Evolutionary conservation across 2,329 filamentous ascomycete species (phyloP), one percentile per base, ranked within the genome.

Genomic region (Malbranchea zuffiana): DNA sequence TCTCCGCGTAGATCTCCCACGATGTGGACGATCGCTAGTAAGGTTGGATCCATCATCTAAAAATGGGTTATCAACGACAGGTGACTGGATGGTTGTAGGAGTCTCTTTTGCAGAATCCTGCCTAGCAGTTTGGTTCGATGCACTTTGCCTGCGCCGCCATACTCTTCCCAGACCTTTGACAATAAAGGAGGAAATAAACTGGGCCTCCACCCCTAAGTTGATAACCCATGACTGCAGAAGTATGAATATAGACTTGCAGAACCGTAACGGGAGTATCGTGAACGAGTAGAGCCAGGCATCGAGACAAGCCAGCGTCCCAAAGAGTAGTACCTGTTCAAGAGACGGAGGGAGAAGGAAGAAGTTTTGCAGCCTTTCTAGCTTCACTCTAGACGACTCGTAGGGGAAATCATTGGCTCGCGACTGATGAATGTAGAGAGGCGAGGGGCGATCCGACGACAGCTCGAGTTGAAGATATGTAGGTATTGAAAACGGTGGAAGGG

Each of bases 241-340:
- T 2, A 96, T 77, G 13, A 75, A 75, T 0, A 88, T 51, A 1
- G 90, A 88, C 41, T 87, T 81, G 37, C 82, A 58, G 50, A 98
- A 96, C 2, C 90, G 75, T 41, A 98, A 71, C 0, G 90, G 90
- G 0, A 98, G 66, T 29, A 98, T 94, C 0, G 90, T 98, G 50
- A 98, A 92, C 1, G 85, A 92, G 61, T 95, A 90, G 1, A 98
- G 72, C 86, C 88, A 98, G 1, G 88, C 82, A 56, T 98, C 90
- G 4, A 98, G 68, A 60, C 90, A 98, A 5, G 88, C 87, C 21
- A 96, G 62, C 0, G 83, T 79, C 5, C 90, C 90, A 60, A 98
- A 96, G 42, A 78, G 76, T 4, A 98, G 71, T 0, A 87, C 80
- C 30, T 80, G 74, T 61, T 98, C 90, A 4, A 98, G 69, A 43